These are phyloP conservation scores for Rubia peregrina DNA, from an alignment of 305 asterid species.

Conservation along the genomic window DNA sequence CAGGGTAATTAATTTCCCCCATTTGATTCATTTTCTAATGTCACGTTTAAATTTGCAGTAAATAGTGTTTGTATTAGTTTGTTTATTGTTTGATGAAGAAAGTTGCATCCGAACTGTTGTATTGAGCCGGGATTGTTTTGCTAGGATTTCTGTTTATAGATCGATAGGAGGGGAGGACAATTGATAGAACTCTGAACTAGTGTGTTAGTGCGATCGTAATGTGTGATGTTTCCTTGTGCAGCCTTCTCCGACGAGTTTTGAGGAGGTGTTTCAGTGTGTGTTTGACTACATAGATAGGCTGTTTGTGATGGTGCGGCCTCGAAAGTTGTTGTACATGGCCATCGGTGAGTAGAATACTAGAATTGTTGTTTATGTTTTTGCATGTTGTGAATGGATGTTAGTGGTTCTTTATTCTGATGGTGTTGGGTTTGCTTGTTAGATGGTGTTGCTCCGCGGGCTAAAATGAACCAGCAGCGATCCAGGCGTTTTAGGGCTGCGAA, in stretches of 20 bases:
- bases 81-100: not conserved
- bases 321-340: conserved; percentile 90
- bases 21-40: not conserved
- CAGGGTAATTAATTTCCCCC: conserved; percentile 41
- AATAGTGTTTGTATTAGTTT: not conserved
- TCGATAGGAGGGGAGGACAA: not conserved
- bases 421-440: conserved; percentile 39
- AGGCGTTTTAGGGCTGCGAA: conserved; percentile 98
- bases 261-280: conserved; percentile 92
- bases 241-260: conserved; percentile 95
- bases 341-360: conserved; percentile 73
- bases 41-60: not conserved
- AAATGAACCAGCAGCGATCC: conserved; percentile 97
- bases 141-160: not conserved
- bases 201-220: conserved; percentile 4
- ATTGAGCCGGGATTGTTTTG: not conserved
- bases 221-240: conserved; percentile 36
- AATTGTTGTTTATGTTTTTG: conserved; percentile 16
- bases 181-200: not conserved
- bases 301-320: conserved; percentile 92
- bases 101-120: not conserved
- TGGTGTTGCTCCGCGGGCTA: conserved; percentile 99
- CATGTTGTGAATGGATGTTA: not conserved
- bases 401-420: conserved; percentile 14
- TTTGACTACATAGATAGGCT: conserved; percentile 95